Conservation (phyloP, 2,329 filamentous ascomycete species). For the Scedosporium boydii region DNA sequence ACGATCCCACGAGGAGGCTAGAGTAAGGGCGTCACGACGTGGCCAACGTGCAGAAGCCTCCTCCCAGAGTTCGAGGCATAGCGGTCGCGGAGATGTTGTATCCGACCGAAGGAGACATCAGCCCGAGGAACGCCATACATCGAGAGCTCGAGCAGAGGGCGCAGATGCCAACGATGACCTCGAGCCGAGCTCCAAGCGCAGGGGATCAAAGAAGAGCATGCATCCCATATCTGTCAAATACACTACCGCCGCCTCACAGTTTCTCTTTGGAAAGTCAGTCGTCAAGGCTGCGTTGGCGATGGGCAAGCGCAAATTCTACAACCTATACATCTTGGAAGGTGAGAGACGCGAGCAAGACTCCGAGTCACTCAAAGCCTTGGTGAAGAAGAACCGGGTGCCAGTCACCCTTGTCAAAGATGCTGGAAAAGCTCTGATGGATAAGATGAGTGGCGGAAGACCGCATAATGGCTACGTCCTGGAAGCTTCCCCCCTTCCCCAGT, state of each 20-base stretch:
- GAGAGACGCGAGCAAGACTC: slow-evolving; percentile 41
- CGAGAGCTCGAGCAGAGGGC: neutral
- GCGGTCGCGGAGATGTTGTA: too few species aligned
- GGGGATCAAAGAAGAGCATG: neutral
- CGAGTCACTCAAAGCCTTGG: slow-evolving; percentile 37
- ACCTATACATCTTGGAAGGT: slow-evolving; percentile 65
- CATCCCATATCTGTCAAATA: slow-evolving; percentile 34
- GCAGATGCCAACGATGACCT: neutral
- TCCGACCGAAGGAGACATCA: too few species aligned
- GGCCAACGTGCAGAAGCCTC: too few species aligned
- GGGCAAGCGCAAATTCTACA: slow-evolving; percentile 65
- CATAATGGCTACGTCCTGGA: slow-evolving; percentile 90
- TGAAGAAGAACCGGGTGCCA: slow-evolving; percentile 37
- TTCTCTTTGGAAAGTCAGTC: slow-evolving; percentile 76
- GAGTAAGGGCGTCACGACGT: neutral
- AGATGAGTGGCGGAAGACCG: slow-evolving; percentile 71
- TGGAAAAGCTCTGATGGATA: slow-evolving; percentile 65
- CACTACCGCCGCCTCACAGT: slow-evolving; percentile 81
- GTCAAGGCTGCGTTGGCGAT: slow-evolving; percentile 68
- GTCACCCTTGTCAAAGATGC: slow-evolving; percentile 49
- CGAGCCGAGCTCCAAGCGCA: neutral
- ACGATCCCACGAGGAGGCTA: slow-evolving; percentile 7
- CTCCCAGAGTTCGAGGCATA: too few species aligned
- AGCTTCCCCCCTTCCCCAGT: slow-evolving; percentile 68
- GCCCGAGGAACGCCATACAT: neutral